Conservation (phyloP, 2,329 filamentous ascomycete genomes). For the Hypomyces perniciosus region DNA sequence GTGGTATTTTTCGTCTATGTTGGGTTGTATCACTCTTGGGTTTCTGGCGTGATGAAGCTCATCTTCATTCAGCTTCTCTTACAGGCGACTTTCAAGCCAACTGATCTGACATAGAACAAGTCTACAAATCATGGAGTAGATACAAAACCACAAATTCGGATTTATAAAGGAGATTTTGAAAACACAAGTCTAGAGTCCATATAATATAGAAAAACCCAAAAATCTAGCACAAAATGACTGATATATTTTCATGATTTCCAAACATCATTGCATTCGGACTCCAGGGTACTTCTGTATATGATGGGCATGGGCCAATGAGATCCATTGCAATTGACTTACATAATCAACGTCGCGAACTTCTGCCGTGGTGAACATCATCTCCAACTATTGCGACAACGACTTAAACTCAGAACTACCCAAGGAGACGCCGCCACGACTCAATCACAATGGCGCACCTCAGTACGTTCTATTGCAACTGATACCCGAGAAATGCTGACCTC, state of each 20-base stretch:
- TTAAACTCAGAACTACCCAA: constrained; percentile 5
- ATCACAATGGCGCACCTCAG: constrained; percentile 36
- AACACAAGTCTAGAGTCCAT: too few relatives aligned
- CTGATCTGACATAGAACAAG: too few relatives aligned
- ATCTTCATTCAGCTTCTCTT: too few relatives aligned
- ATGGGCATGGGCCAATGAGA: background rate
- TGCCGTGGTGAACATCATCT: constrained; percentile 19
- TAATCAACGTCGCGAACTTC: constrained; percentile 15
- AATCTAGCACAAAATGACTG: too few relatives aligned
- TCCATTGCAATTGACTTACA: constrained; percentile 9
- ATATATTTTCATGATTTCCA: background rate
- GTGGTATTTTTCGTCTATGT: too few relatives aligned
- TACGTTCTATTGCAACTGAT: constrained; percentile 16
- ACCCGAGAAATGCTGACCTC: constrained; percentile 21
- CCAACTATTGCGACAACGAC: constrained; percentile 18
- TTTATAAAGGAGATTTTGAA: too few relatives aligned
- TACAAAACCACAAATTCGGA: too few relatives aligned
- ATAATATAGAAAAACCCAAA: too few relatives aligned
- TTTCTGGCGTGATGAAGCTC: too few relatives aligned
- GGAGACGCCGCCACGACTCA: constrained; percentile 20
- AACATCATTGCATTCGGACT: background rate
- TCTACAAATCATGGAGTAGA: too few relatives aligned
- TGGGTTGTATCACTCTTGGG: too few relatives aligned
- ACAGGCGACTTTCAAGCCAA: too few relatives aligned
- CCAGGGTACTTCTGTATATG: background rate